phyloP scores from a whole-genome alignment of 148 eudicot genomes.

The Suaeda aralocaspica region DNA sequence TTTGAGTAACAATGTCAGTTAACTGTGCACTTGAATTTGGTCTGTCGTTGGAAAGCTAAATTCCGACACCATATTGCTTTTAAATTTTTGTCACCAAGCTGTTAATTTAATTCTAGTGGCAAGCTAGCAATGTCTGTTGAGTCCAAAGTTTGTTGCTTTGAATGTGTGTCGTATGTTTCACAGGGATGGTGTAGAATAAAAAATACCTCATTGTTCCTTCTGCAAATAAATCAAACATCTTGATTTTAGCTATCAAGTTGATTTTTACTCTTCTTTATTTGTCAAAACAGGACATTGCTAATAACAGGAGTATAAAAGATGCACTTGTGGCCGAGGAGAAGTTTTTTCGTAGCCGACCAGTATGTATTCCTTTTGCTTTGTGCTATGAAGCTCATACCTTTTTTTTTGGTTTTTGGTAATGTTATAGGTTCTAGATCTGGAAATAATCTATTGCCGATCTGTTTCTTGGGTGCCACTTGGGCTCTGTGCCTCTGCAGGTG shows the following conservation, averaged over 20 bases:
- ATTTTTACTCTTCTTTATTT: conserved; percentile 10
- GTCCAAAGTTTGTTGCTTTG: background rate
- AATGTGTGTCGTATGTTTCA: background rate
- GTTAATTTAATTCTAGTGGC: background rate
- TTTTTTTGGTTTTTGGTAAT: background rate
- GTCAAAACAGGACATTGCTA: conserved; percentile 65
- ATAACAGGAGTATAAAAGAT: conserved; percentile 78
- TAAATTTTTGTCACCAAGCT: too few species aligned
- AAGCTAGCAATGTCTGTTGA: background rate
- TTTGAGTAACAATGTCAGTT: background rate
- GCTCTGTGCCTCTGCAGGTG: conserved; percentile 44
- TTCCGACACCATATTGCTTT: too few species aligned
- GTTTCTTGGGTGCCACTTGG: conserved; percentile 10
- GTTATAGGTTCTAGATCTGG: background rate
- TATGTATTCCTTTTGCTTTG: conserved; percentile 31
- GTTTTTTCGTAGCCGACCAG: conserved; percentile 90
- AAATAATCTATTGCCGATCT: background rate
- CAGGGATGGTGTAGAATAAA: too few species aligned
- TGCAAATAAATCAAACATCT: too few species aligned
- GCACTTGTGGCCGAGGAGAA: conserved; percentile 96
- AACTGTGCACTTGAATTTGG: background rate
- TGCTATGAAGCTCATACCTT: too few species aligned
- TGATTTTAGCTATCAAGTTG: background rate
- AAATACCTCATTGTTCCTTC: too few species aligned
- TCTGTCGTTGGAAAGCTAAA: background rate